Percentiles rank a stretch among this genome's conserved stretches.
Evolutionary conservation across 2,329 filamentous ascomycete species (phyloP).

Genomic region (Didymella glomerata): DNA sequence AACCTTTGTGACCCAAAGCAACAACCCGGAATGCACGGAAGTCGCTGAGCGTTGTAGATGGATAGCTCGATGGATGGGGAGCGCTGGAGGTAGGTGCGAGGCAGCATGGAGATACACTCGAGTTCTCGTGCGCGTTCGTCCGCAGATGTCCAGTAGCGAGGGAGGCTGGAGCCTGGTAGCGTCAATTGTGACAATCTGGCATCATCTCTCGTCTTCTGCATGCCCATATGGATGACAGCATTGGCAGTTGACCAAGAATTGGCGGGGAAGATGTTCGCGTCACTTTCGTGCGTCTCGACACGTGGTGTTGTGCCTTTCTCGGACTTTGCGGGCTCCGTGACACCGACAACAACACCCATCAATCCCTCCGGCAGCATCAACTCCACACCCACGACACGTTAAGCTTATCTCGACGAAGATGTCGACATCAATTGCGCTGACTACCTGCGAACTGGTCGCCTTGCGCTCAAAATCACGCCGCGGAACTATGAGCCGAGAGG

Average conservation of each 20-base stretch:
- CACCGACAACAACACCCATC: constrained; percentile 7
- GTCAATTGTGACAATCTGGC: background rate
- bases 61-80: background rate
- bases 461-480: constrained; percentile 1
- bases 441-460: background rate
- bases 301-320: background rate
- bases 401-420: constrained; percentile 6
- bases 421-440: constrained; percentile 9
- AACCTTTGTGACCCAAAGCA: background rate
- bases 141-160: background rate
- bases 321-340: constrained; percentile 14
- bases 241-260: background rate
- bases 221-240: background rate
- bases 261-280: constrained; percentile 10
- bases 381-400: constrained; percentile 2
- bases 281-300: constrained; percentile 8
- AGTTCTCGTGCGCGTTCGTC: background rate
- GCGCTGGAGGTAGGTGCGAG: background rate
- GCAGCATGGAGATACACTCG: background rate
- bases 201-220: background rate
- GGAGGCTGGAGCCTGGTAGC: background rate
- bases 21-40: background rate
- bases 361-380: constrained; percentile 1
- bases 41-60: background rate
- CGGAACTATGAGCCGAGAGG: background rate